phyloP scores from a whole-genome alignment of 106 monocot species.

The Allium sativum region DNA sequence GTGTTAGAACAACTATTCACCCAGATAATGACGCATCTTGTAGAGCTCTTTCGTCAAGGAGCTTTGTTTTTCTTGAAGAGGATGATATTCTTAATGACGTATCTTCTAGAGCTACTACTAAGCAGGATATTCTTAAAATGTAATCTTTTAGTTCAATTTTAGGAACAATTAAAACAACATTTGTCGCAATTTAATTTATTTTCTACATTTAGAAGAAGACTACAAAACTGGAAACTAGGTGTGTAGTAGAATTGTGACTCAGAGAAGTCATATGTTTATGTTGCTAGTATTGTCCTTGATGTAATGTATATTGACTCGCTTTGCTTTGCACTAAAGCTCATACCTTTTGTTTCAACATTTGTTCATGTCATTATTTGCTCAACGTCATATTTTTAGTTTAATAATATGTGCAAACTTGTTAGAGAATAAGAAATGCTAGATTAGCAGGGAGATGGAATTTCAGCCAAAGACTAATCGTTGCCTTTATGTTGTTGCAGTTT shows the following conservation, averaged over 20 bases:
- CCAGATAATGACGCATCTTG: too few species aligned
- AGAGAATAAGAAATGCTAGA: conserved; percentile 36
- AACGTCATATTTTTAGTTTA: too few species aligned
- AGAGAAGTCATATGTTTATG: conserved; percentile 26
- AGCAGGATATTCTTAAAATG: too few species aligned
- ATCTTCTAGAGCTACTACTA: too few species aligned
- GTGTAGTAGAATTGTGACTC: conserved; percentile 52
- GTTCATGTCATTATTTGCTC: too few species aligned
- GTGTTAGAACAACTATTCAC: too few species aligned
- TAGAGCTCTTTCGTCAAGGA: too few species aligned
- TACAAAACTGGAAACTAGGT: conserved; percentile 54
- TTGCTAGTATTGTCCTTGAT: conserved; percentile 63
- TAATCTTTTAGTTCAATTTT: too few species aligned
- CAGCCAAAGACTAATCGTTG: conserved; percentile 74
- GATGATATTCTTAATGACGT: too few species aligned
- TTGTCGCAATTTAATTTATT: conserved; percentile 29
- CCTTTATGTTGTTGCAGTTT: conserved; percentile 58
- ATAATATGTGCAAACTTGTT: conserved; percentile 29
- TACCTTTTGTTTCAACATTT: background rate
- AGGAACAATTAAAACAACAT: background rate
- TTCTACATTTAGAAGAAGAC: conserved; percentile 55
- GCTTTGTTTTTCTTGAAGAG: too few species aligned
- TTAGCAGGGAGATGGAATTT: conserved; percentile 41
- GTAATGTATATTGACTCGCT: conserved; percentile 25
- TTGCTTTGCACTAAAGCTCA: too few species aligned